A percentile compares a stretch with the other conserved stretches of the same genome.
Evolutionary conservation across 768 basidiomycete genomes (phyloP).

Genomic region (Hericium rajendrae): DNA sequence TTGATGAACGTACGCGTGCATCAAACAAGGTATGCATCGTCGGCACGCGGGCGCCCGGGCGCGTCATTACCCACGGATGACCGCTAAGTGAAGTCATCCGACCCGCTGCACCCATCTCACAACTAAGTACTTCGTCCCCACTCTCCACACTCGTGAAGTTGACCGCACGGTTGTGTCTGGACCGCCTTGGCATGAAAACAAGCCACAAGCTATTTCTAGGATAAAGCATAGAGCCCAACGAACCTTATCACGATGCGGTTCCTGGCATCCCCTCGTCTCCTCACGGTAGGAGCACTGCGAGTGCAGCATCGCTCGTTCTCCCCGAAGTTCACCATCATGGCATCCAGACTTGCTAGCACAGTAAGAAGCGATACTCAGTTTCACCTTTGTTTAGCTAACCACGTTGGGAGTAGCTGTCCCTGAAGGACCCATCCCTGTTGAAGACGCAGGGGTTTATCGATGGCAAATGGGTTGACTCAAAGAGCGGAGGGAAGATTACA

Average conservation of each 20-base stretch:
- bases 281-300: constrained; percentile 39
- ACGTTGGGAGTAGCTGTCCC: constrained; percentile 15
- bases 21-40: no score
- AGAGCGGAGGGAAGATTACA: constrained; percentile 55
- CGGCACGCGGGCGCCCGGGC: no score
- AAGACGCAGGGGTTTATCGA: constrained; percentile 71
- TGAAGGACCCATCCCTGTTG: constrained; percentile 71
- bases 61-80: no score
- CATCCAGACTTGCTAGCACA: not conserved
- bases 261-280: not conserved
- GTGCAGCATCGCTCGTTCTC: not conserved
- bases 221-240: no score
- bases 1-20: no score
- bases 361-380: not conserved
- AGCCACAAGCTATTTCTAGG: no score
- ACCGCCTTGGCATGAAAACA: no score
- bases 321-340: not conserved
- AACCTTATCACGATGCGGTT: not conserved
- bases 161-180: no score
- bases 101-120: no score
- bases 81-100: no score
- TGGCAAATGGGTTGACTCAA: constrained; percentile 82
- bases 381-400: not conserved
- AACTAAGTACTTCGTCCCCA: no score
- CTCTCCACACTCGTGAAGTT: no score